phyloP scores from a whole-genome alignment of 1,139 yeast genomes.

The Blastobotrys malaysiensis region DNA sequence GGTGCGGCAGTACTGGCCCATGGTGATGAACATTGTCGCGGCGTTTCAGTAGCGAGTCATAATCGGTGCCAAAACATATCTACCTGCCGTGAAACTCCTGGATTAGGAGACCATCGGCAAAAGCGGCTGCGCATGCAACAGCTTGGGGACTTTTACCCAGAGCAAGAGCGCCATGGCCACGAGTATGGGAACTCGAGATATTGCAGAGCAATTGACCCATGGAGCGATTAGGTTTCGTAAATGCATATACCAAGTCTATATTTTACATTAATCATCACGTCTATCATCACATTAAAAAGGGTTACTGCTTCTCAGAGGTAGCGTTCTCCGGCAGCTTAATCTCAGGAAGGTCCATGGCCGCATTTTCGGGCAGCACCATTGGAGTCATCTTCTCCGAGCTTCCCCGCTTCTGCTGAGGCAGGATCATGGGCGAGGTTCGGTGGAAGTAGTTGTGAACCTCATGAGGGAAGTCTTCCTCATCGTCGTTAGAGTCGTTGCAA shows the following conservation, averaged over 20 bases:
- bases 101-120: slow-evolving; percentile 3
- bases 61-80: background rate
- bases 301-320: background rate
- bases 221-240: too few species aligned
- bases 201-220: too few species aligned
- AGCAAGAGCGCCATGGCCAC: slow-evolving; percentile 8
- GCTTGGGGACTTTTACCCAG: slow-evolving; percentile 2
- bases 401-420: slow-evolving; percentile 18
- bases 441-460: slow-evolving; percentile 33
- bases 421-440: slow-evolving; percentile 33
- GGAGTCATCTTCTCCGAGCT: slow-evolving; percentile 22
- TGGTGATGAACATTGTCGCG: background rate
- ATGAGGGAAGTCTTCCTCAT: slow-evolving; percentile 18
- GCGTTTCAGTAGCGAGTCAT: slow-evolving; percentile 1
- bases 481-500: slow-evolving; percentile 18
- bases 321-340: background rate
- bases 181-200: too few species aligned
- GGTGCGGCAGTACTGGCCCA: background rate
- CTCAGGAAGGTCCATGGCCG: slow-evolving; percentile 1
- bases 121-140: slow-evolving; percentile 2
- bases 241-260: background rate
- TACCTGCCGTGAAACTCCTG: slow-evolving; percentile 1
- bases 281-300: background rate
- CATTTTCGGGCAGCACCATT: slow-evolving; percentile 20
- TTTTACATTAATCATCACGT: background rate